Conservation (phyloP, 352 stramenopile genomes). For the Pythium insidiosum region DNA sequence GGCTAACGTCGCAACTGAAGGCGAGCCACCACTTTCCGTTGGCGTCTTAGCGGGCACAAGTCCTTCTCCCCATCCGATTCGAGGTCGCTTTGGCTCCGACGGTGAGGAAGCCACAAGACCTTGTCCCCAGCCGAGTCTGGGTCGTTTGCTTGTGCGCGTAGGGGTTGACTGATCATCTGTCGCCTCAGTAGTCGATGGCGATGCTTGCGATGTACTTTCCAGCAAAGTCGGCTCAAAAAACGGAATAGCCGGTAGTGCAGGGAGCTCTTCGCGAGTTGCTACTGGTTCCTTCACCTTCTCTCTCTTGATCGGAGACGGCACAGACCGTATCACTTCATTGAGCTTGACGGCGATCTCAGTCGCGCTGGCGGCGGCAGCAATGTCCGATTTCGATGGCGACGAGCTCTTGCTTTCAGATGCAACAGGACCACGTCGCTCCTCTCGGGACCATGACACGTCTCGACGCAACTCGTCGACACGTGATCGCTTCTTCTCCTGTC, state of each 20-base stretch:
- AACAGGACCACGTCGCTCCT: neutral
- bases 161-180: slow-evolving; percentile 20
- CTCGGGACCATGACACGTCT: slow-evolving; percentile 8
- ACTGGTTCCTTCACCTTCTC: neutral
- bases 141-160: slow-evolving; percentile 49
- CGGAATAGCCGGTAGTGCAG: slow-evolving; percentile 59
- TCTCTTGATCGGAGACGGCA: no score
- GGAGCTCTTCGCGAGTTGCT: slow-evolving; percentile 35
- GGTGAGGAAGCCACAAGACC: slow-evolving; percentile 61
- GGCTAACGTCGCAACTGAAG: no score
- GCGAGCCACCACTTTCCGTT: no score
- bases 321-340: neutral
- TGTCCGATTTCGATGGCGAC: neutral
- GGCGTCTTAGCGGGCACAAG: no score
- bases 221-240: slow-evolving; percentile 4
- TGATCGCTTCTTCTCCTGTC: slow-evolving; percentile 8
- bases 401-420: neutral
- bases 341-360: neutral
- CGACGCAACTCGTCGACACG: slow-evolving; percentile 17
- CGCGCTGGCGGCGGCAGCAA: no score
- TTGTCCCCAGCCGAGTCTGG: slow-evolving; percentile 76
- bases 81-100: slow-evolving; percentile 58
- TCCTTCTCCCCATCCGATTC: slow-evolving; percentile 77
- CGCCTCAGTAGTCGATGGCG: neutral
- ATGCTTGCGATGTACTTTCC: no score